A percentile compares a stretch with the other conserved stretches of the same genome.
These are phyloP conservation scores for Cicer bijugum DNA, from an alignment of 306 rosid species.

Conservation along the genomic window DNA sequence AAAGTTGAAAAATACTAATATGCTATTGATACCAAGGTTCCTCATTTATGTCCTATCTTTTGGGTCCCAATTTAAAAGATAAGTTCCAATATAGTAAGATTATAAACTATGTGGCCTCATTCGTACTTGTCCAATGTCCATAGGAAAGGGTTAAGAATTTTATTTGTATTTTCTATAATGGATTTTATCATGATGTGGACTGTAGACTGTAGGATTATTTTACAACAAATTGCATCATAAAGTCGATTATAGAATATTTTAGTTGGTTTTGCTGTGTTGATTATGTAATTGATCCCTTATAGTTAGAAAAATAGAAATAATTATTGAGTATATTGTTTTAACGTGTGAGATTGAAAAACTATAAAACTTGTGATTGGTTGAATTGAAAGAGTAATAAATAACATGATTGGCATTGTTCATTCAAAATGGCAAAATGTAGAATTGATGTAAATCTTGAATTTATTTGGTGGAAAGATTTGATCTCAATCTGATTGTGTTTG, in stretches of 20 bases:
- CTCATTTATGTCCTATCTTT: constrained; percentile 31
- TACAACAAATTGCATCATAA: too few relatives aligned
- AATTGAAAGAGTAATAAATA: too few relatives aligned
- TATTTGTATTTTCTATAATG: too few relatives aligned
- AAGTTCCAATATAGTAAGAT: constrained; percentile 5
- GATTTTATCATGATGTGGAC: too few relatives aligned
- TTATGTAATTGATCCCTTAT: not conserved
- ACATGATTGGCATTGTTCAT: not conserved
- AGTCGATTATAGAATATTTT: too few relatives aligned
- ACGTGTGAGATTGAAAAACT: not conserved
- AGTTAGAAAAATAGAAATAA: not conserved
- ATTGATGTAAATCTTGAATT: not conserved
- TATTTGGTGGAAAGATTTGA: constrained; percentile 15
- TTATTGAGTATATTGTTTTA: not conserved
- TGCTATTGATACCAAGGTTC: constrained; percentile 24
- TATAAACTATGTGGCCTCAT: constrained; percentile 24
- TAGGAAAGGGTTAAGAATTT: not conserved
- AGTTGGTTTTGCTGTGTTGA: not conserved
- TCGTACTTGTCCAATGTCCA: constrained; percentile 35
- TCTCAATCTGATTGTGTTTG: constrained; percentile 29
- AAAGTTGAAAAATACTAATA: constrained; percentile 28
- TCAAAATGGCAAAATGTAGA: constrained; percentile 28
- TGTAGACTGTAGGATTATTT: too few relatives aligned
- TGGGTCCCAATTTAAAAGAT: constrained; percentile 44
- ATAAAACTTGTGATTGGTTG: constrained; percentile 1